Evolutionary conservation across 2,329 filamentous ascomycete genomes (phyloP).

Genomic region (Ophiostoma angusticollis): DNA sequence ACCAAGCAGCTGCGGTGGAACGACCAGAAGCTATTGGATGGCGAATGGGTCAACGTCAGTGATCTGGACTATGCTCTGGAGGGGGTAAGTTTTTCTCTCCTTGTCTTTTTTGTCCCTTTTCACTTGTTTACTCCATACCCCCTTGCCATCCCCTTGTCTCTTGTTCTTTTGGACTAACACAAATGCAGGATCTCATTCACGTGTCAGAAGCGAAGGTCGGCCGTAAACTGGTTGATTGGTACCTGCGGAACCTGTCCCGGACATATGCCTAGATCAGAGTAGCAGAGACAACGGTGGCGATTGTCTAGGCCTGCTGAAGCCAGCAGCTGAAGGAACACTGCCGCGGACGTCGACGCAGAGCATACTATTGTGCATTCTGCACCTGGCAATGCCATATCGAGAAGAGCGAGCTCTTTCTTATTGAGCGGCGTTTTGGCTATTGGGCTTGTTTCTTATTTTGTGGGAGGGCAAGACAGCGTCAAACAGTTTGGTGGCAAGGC

Average conservation of each 20-base stretch:
- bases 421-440: no score
- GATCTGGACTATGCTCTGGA: conserved; percentile 97
- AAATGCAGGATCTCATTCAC: conserved; percentile 85
- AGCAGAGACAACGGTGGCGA: no score
- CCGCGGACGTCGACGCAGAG: no score
- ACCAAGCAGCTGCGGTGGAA: conserved; percentile 92
- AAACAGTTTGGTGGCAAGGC: not conserved
- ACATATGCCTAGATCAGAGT: conserved; percentile 75
- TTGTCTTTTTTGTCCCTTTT: conserved; percentile 5
- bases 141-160: no score
- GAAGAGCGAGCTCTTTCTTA: no score
- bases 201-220: conserved; percentile 98
- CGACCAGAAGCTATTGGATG: conserved; percentile 79
- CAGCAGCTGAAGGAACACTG: not conserved
- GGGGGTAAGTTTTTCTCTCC: conserved; percentile 50
- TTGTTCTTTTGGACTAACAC: not conserved
- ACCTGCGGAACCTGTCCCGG: conserved; percentile 88
- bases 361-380: no score
- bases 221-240: conserved; percentile 96
- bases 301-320: not conserved
- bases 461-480: no score
- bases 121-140: no score
- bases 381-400: no score
- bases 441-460: no score
- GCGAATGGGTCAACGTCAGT: conserved; percentile 83